Evolutionary conservation across 306 rosid genomes (phyloP).

Genomic region (Quercus gilva): DNA sequence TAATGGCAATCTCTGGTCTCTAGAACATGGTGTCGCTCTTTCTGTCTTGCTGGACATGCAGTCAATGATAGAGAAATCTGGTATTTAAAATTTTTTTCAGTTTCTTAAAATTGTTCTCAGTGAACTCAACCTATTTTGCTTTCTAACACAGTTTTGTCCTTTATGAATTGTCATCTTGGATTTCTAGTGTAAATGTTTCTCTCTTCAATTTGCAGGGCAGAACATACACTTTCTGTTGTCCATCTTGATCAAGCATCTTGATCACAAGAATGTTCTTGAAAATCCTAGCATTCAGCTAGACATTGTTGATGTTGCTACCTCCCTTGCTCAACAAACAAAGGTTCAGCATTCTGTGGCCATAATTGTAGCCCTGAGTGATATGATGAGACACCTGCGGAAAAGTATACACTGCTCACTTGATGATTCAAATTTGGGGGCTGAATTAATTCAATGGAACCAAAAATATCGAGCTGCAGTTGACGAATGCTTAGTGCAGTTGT

Average conservation of each 20-base stretch:
- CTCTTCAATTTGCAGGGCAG: constrained; percentile 55
- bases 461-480: constrained; percentile 73
- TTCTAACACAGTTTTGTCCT: constrained; percentile 10
- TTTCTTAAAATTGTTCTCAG: constrained; percentile 2
- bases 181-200: too few relatives aligned
- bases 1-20: constrained; percentile 69
- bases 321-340: constrained; percentile 68
- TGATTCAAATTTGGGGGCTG: constrained; percentile 49
- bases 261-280: constrained; percentile 78
- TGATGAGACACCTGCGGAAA: constrained; percentile 85
- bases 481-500: constrained; percentile 72
- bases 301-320: constrained; percentile 70
- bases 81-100: constrained; percentile 36
- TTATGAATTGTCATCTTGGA: background rate
- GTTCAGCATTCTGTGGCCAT: constrained; percentile 74
- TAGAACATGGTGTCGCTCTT: constrained; percentile 60
- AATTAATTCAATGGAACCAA: constrained; percentile 57
- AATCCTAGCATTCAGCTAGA: constrained; percentile 80
- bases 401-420: constrained; percentile 70
- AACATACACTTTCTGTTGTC: constrained; percentile 78
- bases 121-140: constrained; percentile 9
- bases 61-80: constrained; percentile 74
- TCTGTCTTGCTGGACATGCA: constrained; percentile 73
- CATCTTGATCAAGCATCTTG: constrained; percentile 83
- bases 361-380: constrained; percentile 72